Base-by-base conservation (phyloP, 2,329 filamentous ascomycete genomes). In the Claviceps sp. region DNA sequence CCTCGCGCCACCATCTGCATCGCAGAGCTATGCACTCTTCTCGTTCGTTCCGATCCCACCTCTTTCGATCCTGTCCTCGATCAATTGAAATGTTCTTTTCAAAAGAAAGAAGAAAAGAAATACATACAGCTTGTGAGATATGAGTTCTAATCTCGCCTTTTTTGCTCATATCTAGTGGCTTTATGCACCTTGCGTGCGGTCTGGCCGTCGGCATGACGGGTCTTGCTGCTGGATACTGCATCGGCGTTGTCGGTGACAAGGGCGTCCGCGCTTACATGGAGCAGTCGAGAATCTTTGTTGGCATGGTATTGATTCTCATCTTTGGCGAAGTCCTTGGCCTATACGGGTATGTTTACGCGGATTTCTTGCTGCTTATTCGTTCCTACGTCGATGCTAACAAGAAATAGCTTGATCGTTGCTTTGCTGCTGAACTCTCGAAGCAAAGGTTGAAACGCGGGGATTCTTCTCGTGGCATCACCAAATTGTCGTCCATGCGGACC, bases 261-360 rank as follows among this genome's bases (percentile, higher is more conserved):
- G 90, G 93, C 55, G 91, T 97, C 50, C 83, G 93, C 61, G 84
- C 89, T 53, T 97, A 94, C 73, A 95, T 98, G 89, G 82, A 89
- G 63, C 93, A 98, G 70, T 94, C 87, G 48, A 81, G 91, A 57
- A 86, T 98, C 59, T 98, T 96, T 62, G 93, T 98, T 48, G 93
- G 93, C 69, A 97, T 97, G 93, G 91, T 98, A 47, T 73, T 98
- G 62, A 97, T 97, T 60, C 78, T 97, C 57, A 98, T 98, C 79
- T 98, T 98, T 66, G 93, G 89, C 53, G 93, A 98, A 76, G 93
- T 98, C 18, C 68, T 98, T 66, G 93, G 93, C 68, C 83, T 98
- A 36, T 98, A 98, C 64, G 93, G 93, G 89, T 95, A 76, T 60
- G 84, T 67, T 56, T 13, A 13, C 26, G 26, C 30, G 2, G 4